A percentile compares a stretch with the other conserved stretches of the same genome.
These are phyloP conservation scores for Lachnellula willkommii DNA, from an alignment of 2,329 filamentous ascomycete genomes.

Conservation along the genomic window DNA sequence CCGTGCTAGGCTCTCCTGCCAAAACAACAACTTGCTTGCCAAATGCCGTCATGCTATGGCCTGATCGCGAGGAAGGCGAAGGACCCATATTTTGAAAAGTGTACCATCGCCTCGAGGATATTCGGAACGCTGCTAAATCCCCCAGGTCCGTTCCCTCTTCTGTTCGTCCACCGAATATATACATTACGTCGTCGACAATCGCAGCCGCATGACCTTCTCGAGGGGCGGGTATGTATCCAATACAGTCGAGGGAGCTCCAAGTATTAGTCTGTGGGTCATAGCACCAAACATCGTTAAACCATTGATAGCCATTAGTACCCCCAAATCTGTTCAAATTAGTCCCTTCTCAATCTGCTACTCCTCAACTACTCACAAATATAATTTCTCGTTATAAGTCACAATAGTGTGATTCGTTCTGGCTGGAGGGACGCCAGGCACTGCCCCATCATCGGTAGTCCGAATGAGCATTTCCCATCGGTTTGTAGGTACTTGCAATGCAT, in stretches of 20 bases:
- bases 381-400: slow-evolving; percentile 84
- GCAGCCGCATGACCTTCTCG: slow-evolving; percentile 92
- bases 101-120: slow-evolving; percentile 87
- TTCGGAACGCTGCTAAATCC: slow-evolving; percentile 81
- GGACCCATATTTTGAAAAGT: slow-evolving; percentile 99
- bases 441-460: slow-evolving; percentile 61
- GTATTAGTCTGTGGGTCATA: slow-evolving; percentile 79
- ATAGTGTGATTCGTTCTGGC: slow-evolving; percentile 93
- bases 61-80: slow-evolving; percentile 85
- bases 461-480: slow-evolving; percentile 96
- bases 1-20: slow-evolving; percentile 89
- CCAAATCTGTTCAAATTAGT: slow-evolving; percentile 63
- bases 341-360: neutral
- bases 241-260: slow-evolving; percentile 89
- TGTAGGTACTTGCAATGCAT: slow-evolving; percentile 82
- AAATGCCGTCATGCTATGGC: slow-evolving; percentile 95
- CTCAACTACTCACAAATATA: slow-evolving; percentile 69
- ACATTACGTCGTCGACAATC: slow-evolving; percentile 97
- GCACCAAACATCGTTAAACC: slow-evolving; percentile 99
- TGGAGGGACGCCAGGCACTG: slow-evolving; percentile 65
- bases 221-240: slow-evolving; percentile 91
- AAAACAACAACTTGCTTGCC: slow-evolving; percentile 89
- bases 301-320: slow-evolving; percentile 89
- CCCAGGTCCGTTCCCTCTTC: slow-evolving; percentile 90
- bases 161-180: slow-evolving; percentile 93